phyloP scores from a whole-genome alignment of 2,329 filamentous ascomycete genomes.

The Aspergillus pseudoviridinutans region DNA sequence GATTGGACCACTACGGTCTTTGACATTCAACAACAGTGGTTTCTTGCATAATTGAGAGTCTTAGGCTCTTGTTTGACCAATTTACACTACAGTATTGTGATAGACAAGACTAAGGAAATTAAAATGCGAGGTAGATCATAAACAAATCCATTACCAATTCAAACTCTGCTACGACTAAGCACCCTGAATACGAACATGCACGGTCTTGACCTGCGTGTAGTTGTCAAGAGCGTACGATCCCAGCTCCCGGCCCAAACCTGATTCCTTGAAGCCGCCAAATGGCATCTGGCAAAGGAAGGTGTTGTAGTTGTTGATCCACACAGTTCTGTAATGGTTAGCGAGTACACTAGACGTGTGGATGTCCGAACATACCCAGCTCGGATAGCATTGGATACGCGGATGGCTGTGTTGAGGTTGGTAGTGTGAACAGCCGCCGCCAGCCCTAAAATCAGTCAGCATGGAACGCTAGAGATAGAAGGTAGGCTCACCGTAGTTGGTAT shows the following conservation, averaged over 20 bases:
- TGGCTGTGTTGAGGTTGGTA: conserved; percentile 70
- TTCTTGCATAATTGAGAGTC: not conserved
- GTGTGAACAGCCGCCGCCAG: conserved; percentile 76
- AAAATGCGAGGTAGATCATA: not conserved
- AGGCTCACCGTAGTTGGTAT: conserved; percentile 61
- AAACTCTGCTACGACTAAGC: not conserved
- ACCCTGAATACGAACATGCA: conserved; percentile 39
- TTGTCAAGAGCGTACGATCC: conserved; percentile 48
- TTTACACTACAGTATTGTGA: not conserved
- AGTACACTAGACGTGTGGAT: no score
- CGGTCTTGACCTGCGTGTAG: conserved; percentile 48
- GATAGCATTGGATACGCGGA: conserved; percentile 67
- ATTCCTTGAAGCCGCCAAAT: conserved; percentile 45
- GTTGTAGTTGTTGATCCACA: conserved; percentile 70
- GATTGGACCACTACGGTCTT: not conserved
- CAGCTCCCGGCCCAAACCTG: conserved; percentile 43
- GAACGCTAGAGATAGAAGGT: not conserved
- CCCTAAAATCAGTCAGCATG: conserved; percentile 6
- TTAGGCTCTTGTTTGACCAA: not conserved
- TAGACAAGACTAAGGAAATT: not conserved
- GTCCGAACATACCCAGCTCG: conserved; percentile 54
- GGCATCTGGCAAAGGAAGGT: conserved; percentile 50
- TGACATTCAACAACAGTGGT: no score
- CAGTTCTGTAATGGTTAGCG: conserved; percentile 37
- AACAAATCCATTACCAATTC: not conserved